Evolutionary conservation across 768 basidiomycete species (phyloP).

Genomic region (Rhodotorula diobovata): DNA sequence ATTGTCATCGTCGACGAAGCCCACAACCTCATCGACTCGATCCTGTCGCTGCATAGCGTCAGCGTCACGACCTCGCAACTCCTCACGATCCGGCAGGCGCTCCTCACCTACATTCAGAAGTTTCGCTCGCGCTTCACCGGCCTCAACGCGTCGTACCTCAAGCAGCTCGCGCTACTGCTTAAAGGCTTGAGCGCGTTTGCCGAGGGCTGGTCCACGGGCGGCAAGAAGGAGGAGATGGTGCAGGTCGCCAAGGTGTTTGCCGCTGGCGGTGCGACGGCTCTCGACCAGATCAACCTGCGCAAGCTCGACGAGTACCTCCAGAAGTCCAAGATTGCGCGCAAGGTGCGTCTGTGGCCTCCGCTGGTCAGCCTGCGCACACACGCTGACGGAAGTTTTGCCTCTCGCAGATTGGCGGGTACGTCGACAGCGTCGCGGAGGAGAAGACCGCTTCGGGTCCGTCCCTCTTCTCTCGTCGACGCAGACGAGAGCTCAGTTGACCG

Average conservation of each 20-base stretch:
- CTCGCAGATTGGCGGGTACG: slow-evolving; percentile 76
- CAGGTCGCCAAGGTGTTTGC: slow-evolving; percentile 63
- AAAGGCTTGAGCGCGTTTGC: slow-evolving; percentile 45
- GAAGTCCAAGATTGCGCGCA: slow-evolving; percentile 68
- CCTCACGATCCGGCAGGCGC: slow-evolving; percentile 63
- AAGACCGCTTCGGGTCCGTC: slow-evolving; percentile 23
- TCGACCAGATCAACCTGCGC: slow-evolving; percentile 53
- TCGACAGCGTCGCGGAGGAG: slow-evolving; percentile 50
- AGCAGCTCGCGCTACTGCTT: slow-evolving; percentile 69
- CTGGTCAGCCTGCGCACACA: neutral
- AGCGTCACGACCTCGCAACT: slow-evolving; percentile 60
- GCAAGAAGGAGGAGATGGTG: slow-evolving; percentile 58
- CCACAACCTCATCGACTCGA: slow-evolving; percentile 62
- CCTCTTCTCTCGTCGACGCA: no score
- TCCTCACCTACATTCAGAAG: slow-evolving; percentile 67
- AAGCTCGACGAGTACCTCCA: slow-evolving; percentile 54
- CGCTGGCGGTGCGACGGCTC: slow-evolving; percentile 63
- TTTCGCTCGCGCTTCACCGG: slow-evolving; percentile 74
- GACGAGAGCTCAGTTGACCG: neutral
- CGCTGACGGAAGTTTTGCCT: slow-evolving; percentile 40
- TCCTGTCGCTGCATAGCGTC: slow-evolving; percentile 77
- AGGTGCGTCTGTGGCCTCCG: slow-evolving; percentile 40
- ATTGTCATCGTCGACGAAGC: slow-evolving; percentile 92
- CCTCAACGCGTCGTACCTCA: slow-evolving; percentile 69
- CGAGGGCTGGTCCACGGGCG: slow-evolving; percentile 31